Percentiles rank a stretch among this genome's conserved stretches.
Conservation (phyloP, 1,284 basidiomycete species). For the Cerrena zonata region DNA sequence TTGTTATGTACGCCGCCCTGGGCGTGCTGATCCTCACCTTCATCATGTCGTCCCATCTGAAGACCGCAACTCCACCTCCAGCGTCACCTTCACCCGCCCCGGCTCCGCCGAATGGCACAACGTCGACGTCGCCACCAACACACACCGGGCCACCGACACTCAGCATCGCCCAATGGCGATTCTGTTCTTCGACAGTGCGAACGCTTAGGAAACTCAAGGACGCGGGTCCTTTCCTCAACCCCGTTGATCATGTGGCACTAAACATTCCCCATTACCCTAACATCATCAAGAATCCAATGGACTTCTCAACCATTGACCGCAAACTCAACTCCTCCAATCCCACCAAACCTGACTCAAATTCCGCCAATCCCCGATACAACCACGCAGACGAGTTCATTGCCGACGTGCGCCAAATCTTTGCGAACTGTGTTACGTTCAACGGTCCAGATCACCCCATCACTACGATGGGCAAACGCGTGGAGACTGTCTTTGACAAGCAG, state of each 20-base stretch:
- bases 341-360: conserved; percentile 65
- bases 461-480: conserved; percentile 73
- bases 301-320: conserved; percentile 88
- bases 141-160: conserved; percentile 39
- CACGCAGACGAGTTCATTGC: conserved; percentile 72
- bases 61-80: conserved; percentile 69
- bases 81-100: conserved; percentile 24
- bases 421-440: conserved; percentile 89
- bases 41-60: conserved; percentile 31
- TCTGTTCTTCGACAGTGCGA: conserved; percentile 74
- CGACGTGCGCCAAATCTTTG: conserved; percentile 83
- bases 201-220: conserved; percentile 86
- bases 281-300: conserved; percentile 90
- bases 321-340: conserved; percentile 80
- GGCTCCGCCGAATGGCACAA: conserved; percentile 9
- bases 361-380: conserved; percentile 66
- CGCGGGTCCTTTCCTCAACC: conserved; percentile 74
- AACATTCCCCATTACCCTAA: conserved; percentile 87
- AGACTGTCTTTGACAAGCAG: conserved; percentile 84
- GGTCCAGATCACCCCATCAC: conserved; percentile 83
- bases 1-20: conserved; percentile 39
- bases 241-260: conserved; percentile 87
- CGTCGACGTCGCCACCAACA: conserved; percentile 14
- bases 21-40: conserved; percentile 49
- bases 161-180: conserved; percentile 70